Evolutionary conservation across 306 rosid species (phyloP), one percentile per base, ranked within the genome.

Genomic region (Dicorynia guianensis): DNA sequence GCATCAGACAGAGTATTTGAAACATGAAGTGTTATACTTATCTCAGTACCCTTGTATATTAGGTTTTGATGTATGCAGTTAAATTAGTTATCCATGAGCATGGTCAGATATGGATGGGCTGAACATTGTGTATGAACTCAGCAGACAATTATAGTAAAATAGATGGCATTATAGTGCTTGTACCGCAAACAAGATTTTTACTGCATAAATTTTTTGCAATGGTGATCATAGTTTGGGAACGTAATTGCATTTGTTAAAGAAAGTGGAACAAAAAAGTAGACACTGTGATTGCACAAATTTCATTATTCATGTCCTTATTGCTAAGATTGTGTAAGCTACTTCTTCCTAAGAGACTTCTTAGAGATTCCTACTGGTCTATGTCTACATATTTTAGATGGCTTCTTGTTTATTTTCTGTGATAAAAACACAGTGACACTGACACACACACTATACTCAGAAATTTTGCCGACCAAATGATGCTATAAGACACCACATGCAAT

Each of bases 351-450:
- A 44, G 17, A 9, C 19, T 46, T 4, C 50, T 17, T 2, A 18
- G n/a, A 42, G 10, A 18, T 17, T 40, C 17, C 69, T 17, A 15
- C 18, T 6, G 36, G 8, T 42, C 47, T 40, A 15, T 17, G n/a
- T 43, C 36, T 40, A 25, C 11, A 17, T 42, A 11, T 18, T 62
- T 5, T 8, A 11, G 11, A 11, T 5, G 39, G 67, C 17, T 38
- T 20, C 34, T 62, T n/a, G 46, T 63, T 18, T 42, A 43, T 42
- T 17, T 52, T 69, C 17, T 35, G 47, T 15, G 42, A 3, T 38
- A 39, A 53, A 54, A 38, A 70, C 63, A 53, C 7, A 39, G n/a
- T n/a, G n/a, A n/a, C n/a, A n/a, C n/a, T n/a, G 75, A 54, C 5
- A 53, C n/a, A 11, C 3, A 17, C 8, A 11, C 43, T 70, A 6